Conservation (phyloP, 345 rosid genomes). For the Populus davidiana region DNA sequence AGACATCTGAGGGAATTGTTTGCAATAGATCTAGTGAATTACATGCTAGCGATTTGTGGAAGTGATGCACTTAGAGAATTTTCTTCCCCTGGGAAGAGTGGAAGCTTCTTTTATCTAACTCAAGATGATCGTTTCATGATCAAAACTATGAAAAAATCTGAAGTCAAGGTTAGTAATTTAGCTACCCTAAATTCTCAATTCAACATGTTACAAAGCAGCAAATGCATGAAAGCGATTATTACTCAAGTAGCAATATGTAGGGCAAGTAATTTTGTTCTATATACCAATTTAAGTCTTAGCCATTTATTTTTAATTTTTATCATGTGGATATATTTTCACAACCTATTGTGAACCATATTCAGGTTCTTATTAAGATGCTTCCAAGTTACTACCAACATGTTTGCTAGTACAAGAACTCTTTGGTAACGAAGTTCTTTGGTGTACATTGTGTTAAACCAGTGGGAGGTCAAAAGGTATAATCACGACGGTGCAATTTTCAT, state of each 20-base stretch:
- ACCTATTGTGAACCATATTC: conserved; percentile 16
- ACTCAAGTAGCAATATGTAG: not conserved
- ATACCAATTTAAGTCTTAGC: not conserved
- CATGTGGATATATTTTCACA: not conserved
- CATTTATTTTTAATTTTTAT: not conserved
- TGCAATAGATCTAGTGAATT: conserved; percentile 55
- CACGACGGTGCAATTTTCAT: not conserved
- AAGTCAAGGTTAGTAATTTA: conserved; percentile 52
- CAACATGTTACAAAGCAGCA: not conserved
- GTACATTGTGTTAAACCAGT: conserved; percentile 63
- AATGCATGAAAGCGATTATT: not conserved
- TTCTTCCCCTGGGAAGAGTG: conserved; percentile 78
- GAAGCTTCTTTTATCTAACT: conserved; percentile 66
- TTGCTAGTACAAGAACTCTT: conserved; percentile 54
- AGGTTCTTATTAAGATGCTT: conserved; percentile 67
- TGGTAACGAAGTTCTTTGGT: conserved; percentile 70
- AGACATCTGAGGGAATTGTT: conserved; percentile 69
- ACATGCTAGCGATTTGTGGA: conserved; percentile 74
- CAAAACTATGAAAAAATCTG: conserved; percentile 72
- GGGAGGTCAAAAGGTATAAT: conserved; percentile 61
- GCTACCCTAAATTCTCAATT: not conserved
- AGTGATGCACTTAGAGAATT: conserved; percentile 64
- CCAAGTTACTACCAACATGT: conserved; percentile 63
- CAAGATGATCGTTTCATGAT: conserved; percentile 70
- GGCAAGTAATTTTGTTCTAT: not conserved